These are phyloP conservation scores for Lactifluus volemus DNA, from an alignment of 768 basidiomycete species.

Conservation along the genomic window DNA sequence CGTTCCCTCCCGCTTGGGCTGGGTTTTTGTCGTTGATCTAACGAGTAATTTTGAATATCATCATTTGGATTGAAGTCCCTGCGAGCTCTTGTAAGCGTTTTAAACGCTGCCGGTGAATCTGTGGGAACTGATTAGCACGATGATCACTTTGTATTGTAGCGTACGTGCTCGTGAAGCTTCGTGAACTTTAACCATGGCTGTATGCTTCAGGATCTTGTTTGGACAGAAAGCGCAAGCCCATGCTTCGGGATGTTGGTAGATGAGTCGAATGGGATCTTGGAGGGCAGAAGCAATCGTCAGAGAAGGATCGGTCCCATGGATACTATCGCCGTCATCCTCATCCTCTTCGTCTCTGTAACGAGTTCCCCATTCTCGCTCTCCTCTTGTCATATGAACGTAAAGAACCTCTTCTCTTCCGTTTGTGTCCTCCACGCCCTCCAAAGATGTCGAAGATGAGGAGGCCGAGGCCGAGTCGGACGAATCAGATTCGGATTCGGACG, in stretches of 20 bases:
- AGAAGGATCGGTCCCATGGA: slow-evolving; percentile 31
- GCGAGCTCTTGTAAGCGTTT: slow-evolving; percentile 41
- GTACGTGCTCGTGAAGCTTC: slow-evolving; percentile 47
- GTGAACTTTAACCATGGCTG: slow-evolving; percentile 49
- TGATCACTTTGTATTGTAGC: slow-evolving; percentile 27
- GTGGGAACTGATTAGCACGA: not conserved
- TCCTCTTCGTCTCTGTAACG: slow-evolving; percentile 19
- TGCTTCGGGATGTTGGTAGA: slow-evolving; percentile 45
- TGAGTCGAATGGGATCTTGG: slow-evolving; percentile 51
- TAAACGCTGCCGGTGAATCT: slow-evolving; percentile 61
- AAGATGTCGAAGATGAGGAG: slow-evolving; percentile 3
- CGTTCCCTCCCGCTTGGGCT: slow-evolving; percentile 1
- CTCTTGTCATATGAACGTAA: slow-evolving; percentile 25
- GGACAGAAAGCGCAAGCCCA: slow-evolving; percentile 63
- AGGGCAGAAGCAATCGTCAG: slow-evolving; percentile 54
- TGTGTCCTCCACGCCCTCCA: not conserved
- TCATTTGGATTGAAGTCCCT: slow-evolving; percentile 31
- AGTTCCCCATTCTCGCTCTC: slow-evolving; percentile 18
- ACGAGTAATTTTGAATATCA: slow-evolving; percentile 37
- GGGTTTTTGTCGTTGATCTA: slow-evolving; percentile 6
- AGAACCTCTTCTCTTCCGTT: not conserved
- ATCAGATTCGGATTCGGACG: slow-evolving; percentile 53
- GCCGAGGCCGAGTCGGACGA: slow-evolving; percentile 26
- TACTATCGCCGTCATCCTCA: too few relatives aligned
- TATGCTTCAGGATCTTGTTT: slow-evolving; percentile 58